Base-by-base conservation (phyloP, 371 early-diverging fungal species). In the Sporodiniella umbellata region DNA sequence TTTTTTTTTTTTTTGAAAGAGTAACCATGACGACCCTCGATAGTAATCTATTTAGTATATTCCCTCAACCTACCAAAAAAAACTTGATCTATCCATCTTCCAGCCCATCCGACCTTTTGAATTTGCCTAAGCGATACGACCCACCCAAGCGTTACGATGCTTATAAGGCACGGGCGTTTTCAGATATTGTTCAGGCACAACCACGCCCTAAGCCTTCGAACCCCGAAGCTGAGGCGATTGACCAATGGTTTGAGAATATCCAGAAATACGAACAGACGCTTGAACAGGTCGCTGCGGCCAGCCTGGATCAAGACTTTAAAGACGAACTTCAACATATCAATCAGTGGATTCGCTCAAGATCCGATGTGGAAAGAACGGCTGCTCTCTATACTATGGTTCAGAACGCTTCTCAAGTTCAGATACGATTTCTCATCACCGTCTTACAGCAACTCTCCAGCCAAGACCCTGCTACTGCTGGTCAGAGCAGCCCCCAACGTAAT, bases 251-350 rank as follows among this genome's bases (percentile, higher is more conserved):
- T 58, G 92, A 93, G 62, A 93, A 95, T 55, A 77, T 95, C 42
- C 84, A 86, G 54, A 87, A 92, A 55, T 94, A 93, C 65, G 95
- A 97, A 61, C 80, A 86, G 33, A 95, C 92, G 55, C 78, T 97
- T n/a, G 95, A 97, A 64, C 91, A 93, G 49, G 94, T 95, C 84
- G 92, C 94, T 17, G 81, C 79, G n/a, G 89, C 92, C 24, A 93
- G 90, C 62, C 70, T 95, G 49, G 95, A 95, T 70, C 91, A 90
- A 49, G 84, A 82, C 48, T 97, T 96, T 61, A 88, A 90, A 62
- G 95, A 96, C 46, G 98, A 97, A 67, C 79, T 97, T 35, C 80
- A 85, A 28, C 92, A 93, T 39, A 90, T 97, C 42, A 95, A 97
- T 58, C 87, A 93, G 53, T 97, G 98, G 98, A 93, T 97, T 69